Conservation (phyloP, 2,329 filamentous ascomycete genomes). For the Orbilia quercus region DNA sequence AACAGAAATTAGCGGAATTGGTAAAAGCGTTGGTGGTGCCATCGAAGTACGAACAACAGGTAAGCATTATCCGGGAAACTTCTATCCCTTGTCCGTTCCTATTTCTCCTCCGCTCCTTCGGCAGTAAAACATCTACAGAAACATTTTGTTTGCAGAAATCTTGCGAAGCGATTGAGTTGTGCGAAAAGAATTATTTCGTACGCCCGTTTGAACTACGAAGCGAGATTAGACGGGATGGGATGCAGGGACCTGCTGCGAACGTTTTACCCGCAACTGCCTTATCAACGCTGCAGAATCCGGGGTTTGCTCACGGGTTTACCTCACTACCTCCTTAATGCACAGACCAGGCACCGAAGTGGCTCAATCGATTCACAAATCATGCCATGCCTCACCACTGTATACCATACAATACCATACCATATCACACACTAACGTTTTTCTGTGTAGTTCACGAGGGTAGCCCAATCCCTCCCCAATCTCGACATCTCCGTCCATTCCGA, state of each 20-base stretch:
- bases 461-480: constrained; percentile 76
- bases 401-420: no score
- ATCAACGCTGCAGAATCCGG: neutral
- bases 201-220: constrained; percentile 24
- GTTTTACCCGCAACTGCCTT: constrained; percentile 35
- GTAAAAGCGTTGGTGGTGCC: constrained; percentile 32
- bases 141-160: constrained; percentile 12
- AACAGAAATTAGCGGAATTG: constrained; percentile 16
- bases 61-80: constrained; percentile 29
- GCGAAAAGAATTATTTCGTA: constrained; percentile 1
- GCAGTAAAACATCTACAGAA: constrained; percentile 17
- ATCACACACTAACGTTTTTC: no score
- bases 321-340: constrained; percentile 75
- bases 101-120: constrained; percentile 22
- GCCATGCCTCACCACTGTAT: no score
- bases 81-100: no score
- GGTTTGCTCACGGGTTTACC: constrained; percentile 69
- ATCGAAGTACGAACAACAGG: constrained; percentile 54
- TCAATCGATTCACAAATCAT: no score
- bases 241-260: constrained; percentile 31
- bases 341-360: no score
- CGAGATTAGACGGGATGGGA: constrained; percentile 54
- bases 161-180: neutral
- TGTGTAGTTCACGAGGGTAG: constrained; percentile 69
- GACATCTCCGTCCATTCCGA: constrained; percentile 70